These are phyloP conservation scores for Yamadazyma insecticola DNA, from an alignment of 805 yeast genomes.

Conservation along the genomic window DNA sequence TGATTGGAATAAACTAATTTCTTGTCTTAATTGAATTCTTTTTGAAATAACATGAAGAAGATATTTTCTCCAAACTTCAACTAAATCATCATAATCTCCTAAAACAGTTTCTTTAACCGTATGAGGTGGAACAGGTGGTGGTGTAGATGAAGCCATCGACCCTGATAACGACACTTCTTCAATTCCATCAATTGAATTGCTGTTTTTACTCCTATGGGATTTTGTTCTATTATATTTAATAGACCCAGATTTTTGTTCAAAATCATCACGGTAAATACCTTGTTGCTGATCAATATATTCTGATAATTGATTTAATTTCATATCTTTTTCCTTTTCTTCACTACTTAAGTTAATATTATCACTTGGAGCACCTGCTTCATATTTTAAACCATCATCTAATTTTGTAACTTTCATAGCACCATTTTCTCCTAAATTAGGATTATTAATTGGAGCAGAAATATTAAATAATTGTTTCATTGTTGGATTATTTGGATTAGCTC, in stretches of 20 bases:
- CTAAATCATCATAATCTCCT: slow-evolving; percentile 8
- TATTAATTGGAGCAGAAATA: slow-evolving; percentile 29
- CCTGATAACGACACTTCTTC: slow-evolving; percentile 12
- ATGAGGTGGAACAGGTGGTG: slow-evolving; percentile 29
- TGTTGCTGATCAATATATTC: slow-evolving; percentile 24
- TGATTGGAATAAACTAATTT: slow-evolving; percentile 30
- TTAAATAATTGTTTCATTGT: slow-evolving; percentile 4
- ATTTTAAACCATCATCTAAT: slow-evolving; percentile 20
- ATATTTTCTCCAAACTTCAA: slow-evolving; percentile 29
- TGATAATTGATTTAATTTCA: slow-evolving; percentile 18
- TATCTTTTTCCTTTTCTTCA: slow-evolving; percentile 4
- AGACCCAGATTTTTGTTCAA: slow-evolving; percentile 6
- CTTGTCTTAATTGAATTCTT: slow-evolving; percentile 38
- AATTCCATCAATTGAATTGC: slow-evolving; percentile 7
- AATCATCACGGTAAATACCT: slow-evolving; percentile 8
- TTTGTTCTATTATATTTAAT: slow-evolving; percentile 7
- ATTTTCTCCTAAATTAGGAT: slow-evolving; percentile 23
- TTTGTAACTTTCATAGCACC: slow-evolving; percentile 11
- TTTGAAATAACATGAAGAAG: slow-evolving; percentile 30
- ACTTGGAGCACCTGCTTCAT: slow-evolving; percentile 21
- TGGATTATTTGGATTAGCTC: slow-evolving; percentile 13
- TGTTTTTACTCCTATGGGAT: not conserved
- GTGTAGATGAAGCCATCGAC: slow-evolving; percentile 5
- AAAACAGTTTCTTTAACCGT: slow-evolving; percentile 7
- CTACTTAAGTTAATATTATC: slow-evolving; percentile 12